These are phyloP conservation scores for Hymenoscyphus repandus DNA, from an alignment of 2,329 filamentous ascomycete genomes.

Conservation along the genomic window DNA sequence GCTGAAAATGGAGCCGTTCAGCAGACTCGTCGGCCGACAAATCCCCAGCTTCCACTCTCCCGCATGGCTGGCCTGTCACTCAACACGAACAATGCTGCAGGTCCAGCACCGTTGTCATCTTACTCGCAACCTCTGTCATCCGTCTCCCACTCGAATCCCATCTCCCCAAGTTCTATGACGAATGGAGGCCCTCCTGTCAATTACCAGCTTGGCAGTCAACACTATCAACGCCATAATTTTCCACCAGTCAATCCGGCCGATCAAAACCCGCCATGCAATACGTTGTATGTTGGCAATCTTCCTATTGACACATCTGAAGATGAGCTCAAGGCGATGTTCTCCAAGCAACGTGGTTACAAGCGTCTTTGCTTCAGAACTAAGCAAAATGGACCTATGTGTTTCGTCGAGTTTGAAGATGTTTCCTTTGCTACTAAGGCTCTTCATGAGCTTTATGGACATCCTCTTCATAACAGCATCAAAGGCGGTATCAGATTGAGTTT, in stretches of 20 bases:
- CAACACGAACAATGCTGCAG: slow-evolving; percentile 54
- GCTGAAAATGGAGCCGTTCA: slow-evolving; percentile 60
- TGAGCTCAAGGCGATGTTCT: slow-evolving; percentile 90
- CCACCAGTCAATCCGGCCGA: slow-evolving; percentile 91
- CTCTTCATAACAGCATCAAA: slow-evolving; percentile 85
- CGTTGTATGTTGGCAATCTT: slow-evolving; percentile 94
- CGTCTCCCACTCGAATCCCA: slow-evolving; percentile 36
- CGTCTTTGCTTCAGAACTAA: slow-evolving; percentile 92
- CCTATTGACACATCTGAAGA: slow-evolving; percentile 91
- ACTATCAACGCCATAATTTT: slow-evolving; percentile 61
- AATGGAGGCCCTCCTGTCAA: slow-evolving; percentile 38
- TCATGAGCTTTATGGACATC: slow-evolving; percentile 81
- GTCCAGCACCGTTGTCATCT: slow-evolving; percentile 20
- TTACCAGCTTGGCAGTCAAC: slow-evolving; percentile 51
- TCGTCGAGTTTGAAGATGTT: slow-evolving; percentile 95
- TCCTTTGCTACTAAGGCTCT: slow-evolving; percentile 88
- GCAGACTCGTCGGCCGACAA: slow-evolving; percentile 62
- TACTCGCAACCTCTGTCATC: slow-evolving; percentile 22
- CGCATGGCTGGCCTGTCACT: slow-evolving; percentile 68
- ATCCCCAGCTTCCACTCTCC: slow-evolving; percentile 63
- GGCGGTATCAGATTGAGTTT: slow-evolving; percentile 94
- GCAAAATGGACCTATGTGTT: slow-evolving; percentile 95
- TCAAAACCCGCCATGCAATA: slow-evolving; percentile 96
- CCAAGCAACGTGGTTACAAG: slow-evolving; percentile 91
- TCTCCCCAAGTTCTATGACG: slow-evolving; percentile 52